These are phyloP conservation scores for Fusarium sp. DNA, from an alignment of 2,329 filamentous ascomycete species.

Conservation along the genomic window DNA sequence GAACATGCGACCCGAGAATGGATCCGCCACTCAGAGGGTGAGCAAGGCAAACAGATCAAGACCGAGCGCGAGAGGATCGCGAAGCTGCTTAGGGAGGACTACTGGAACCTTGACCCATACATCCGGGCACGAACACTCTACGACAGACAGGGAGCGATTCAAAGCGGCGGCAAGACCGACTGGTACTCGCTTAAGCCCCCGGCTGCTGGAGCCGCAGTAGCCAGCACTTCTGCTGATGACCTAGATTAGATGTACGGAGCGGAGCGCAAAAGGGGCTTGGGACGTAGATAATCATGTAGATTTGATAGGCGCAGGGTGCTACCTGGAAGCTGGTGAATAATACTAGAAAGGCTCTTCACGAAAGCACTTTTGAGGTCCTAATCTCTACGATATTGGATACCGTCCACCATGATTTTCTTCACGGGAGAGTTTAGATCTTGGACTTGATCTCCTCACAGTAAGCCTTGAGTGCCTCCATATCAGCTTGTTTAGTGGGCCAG, in stretches of 20 bases:
- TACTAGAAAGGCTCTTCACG: slow-evolving; percentile 34
- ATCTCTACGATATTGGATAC: background rate
- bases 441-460: slow-evolving; percentile 87
- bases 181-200: slow-evolving; percentile 70
- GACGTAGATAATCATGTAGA: slow-evolving; percentile 26
- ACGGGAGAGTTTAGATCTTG: slow-evolving; percentile 76
- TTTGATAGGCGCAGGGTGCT: slow-evolving; percentile 6
- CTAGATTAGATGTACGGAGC: slow-evolving; percentile 58
- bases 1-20: slow-evolving; percentile 83
- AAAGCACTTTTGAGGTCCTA: slow-evolving; percentile 21
- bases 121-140: slow-evolving; percentile 87
- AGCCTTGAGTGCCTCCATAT: slow-evolving; percentile 88
- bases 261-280: slow-evolving; percentile 19
- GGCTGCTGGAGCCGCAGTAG: slow-evolving; percentile 3
- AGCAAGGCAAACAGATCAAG: slow-evolving; percentile 64
- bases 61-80: slow-evolving; percentile 74
- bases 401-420: slow-evolving; percentile 1
- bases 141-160: slow-evolving; percentile 83
- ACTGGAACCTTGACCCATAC: slow-evolving; percentile 93
- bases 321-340: slow-evolving; percentile 30
- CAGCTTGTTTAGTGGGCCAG: slow-evolving; percentile 82
- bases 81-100: slow-evolving; percentile 76
- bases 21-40: slow-evolving; percentile 68
- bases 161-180: slow-evolving; percentile 75
- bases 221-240: slow-evolving; percentile 61